Evolutionary conservation across 1,139 yeast genomes (phyloP).

Genomic region (Candida sanyaensis): DNA sequence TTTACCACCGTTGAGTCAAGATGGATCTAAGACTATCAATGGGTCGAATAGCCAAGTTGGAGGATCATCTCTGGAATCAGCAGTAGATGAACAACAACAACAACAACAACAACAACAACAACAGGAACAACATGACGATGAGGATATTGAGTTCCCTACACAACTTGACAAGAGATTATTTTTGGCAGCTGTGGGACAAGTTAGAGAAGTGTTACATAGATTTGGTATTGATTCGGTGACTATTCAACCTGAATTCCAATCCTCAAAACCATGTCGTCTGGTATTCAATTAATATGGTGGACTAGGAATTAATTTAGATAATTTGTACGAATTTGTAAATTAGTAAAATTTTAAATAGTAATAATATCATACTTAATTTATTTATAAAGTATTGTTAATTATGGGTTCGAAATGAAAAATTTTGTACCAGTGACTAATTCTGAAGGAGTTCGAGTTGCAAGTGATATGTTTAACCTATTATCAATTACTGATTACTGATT

Average conservation of each 20-base stretch:
- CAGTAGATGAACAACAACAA: not conserved
- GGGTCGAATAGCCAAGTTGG: slow-evolving; percentile 3
- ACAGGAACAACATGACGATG: no score
- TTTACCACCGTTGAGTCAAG: slow-evolving; percentile 14
- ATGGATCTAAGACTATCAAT: slow-evolving; percentile 25
- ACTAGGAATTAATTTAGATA: no score
- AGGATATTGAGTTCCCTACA: slow-evolving; percentile 1
- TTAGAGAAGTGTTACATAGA: slow-evolving; percentile 76
- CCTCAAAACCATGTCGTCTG: not conserved
- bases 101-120: no score
- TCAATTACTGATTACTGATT: no score
- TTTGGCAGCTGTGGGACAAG: slow-evolving; percentile 69
- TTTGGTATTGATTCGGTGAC: slow-evolving; percentile 93
- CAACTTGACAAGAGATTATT: slow-evolving; percentile 49
- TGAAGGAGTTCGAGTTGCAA: no score
- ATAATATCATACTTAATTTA: no score
- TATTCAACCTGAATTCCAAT: slow-evolving; percentile 81
- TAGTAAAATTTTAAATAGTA: no score
- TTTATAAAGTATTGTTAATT: no score
- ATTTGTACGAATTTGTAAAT: no score
- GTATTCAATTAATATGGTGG: not conserved
- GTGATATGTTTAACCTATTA: no score
- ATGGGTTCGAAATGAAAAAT: no score
- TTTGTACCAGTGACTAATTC: no score
- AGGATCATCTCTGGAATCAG: not conserved